These are phyloP conservation scores for Dichotomopilus funicola DNA, from an alignment of 2,329 filamentous ascomycete species.

Conservation along the genomic window DNA sequence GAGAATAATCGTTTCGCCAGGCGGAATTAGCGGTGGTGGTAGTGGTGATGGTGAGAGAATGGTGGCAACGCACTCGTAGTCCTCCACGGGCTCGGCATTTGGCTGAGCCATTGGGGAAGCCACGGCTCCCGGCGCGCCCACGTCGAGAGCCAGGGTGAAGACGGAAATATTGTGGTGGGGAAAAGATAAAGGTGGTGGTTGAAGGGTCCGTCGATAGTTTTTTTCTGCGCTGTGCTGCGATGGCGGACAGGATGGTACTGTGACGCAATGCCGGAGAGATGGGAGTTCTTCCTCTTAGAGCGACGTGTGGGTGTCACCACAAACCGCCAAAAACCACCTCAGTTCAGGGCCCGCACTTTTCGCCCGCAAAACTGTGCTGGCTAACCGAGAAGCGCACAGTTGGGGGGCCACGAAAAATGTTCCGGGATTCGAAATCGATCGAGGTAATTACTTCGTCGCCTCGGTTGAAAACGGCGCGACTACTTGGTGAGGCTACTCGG, in stretches of 20 bases:
- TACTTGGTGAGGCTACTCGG: no score
- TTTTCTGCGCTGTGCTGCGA: not conserved
- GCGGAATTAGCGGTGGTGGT: no score
- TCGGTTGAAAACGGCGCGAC: no score
- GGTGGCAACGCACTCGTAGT: slow-evolving; percentile 54
- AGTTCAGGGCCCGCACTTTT: not conserved
- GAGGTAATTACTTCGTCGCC: no score
- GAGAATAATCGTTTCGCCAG: no score
- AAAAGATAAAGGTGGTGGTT: not conserved
- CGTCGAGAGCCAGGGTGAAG: slow-evolving; percentile 58
- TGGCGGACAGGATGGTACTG: slow-evolving; percentile 5
- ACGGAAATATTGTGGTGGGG: slow-evolving; percentile 23
- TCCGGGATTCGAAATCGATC: no score
- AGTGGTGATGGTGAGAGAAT: no score
- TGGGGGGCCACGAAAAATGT: no score
- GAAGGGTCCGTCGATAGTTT: not conserved
- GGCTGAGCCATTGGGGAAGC: slow-evolving; percentile 62
- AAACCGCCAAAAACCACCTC: not conserved
- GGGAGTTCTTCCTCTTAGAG: not conserved
- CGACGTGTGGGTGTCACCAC: not conserved
- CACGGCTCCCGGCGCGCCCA: slow-evolving; percentile 60
- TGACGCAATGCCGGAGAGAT: slow-evolving; percentile 19
- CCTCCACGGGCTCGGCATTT: slow-evolving; percentile 55
- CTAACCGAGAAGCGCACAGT: not conserved
- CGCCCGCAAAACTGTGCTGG: not conserved